Conservation (phyloP, 179 eudicot species). For the Beta lomatogona region DNA sequence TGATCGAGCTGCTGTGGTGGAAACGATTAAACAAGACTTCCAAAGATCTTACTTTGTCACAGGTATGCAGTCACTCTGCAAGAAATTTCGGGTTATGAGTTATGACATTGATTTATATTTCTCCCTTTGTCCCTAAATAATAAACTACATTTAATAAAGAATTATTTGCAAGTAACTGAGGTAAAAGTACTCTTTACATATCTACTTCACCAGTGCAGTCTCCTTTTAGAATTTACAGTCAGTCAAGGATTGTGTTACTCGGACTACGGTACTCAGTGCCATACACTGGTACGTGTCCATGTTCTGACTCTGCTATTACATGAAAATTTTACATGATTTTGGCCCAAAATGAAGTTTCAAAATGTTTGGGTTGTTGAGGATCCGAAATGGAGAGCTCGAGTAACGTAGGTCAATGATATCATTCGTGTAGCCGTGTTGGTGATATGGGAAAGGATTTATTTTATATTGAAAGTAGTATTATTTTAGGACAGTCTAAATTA, state of each 20-base stretch:
- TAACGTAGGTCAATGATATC: not conserved
- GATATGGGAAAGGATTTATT: not conserved
- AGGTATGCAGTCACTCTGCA: slow-evolving; percentile 39
- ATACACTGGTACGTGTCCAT: too few relatives aligned
- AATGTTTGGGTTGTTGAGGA: too few relatives aligned
- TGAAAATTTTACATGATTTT: too few relatives aligned
- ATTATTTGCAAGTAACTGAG: too few relatives aligned
- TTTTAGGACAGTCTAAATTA: not conserved
- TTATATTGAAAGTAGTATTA: not conserved
- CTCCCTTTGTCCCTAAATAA: too few relatives aligned
- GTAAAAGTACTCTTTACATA: too few relatives aligned
- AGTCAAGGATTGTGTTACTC: too few relatives aligned
- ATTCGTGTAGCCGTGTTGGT: not conserved
- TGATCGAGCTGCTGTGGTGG: slow-evolving; percentile 66
- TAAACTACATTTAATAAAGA: too few relatives aligned
- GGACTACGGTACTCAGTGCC: too few relatives aligned
- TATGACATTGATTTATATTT: not conserved
- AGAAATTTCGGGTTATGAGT: not conserved
- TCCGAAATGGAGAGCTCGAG: too few relatives aligned
- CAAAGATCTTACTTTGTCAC: slow-evolving; percentile 85
- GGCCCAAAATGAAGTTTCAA: too few relatives aligned
- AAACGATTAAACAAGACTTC: slow-evolving; percentile 77
- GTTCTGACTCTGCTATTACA: too few relatives aligned
- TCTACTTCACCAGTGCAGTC: not conserved
- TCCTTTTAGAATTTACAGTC: not conserved